Conservation (phyloP, 1,284 basidiomycete species). For the Tylopilus microsporus region DNA sequence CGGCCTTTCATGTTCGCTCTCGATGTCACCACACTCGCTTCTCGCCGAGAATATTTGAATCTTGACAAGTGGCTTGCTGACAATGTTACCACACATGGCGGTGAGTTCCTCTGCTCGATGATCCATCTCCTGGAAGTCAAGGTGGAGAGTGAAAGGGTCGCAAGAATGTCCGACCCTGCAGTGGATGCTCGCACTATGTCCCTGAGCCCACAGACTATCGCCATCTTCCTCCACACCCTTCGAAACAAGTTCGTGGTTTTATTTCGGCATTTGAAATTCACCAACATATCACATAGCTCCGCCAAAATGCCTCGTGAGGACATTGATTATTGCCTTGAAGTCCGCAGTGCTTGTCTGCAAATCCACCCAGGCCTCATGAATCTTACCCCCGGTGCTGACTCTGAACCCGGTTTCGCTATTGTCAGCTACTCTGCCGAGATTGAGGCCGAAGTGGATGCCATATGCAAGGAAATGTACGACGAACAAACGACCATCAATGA, state of each 20-base stretch:
- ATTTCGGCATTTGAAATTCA: neutral
- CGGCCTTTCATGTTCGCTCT: constrained; percentile 84
- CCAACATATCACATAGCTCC: constrained; percentile 41
- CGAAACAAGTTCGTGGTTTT: constrained; percentile 63
- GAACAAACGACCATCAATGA: constrained; percentile 92
- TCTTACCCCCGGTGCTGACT: constrained; percentile 82
- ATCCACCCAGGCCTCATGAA: constrained; percentile 96
- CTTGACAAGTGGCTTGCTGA: constrained; percentile 95
- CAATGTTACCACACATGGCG: constrained; percentile 75
- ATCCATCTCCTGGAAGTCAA: constrained; percentile 88
- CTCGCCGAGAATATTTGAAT: constrained; percentile 89
- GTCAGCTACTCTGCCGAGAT: constrained; percentile 86
- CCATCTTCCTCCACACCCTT: constrained; percentile 85
- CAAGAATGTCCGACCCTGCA: constrained; percentile 72
- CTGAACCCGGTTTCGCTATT: constrained; percentile 89
- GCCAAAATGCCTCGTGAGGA: constrained; percentile 69
- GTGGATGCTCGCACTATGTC: constrained; percentile 78
- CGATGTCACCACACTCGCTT: constrained; percentile 91
- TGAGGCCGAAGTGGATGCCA: constrained; percentile 88
- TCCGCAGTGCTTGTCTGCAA: constrained; percentile 91
- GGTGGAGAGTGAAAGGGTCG: constrained; percentile 81
- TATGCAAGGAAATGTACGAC: constrained; percentile 99
- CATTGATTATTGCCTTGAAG: constrained; percentile 85
- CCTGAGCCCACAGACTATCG: constrained; percentile 80
- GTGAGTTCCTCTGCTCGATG: constrained; percentile 83